Percentiles rank a stretch among this genome's conserved stretches.
Conservation (phyloP, 805 yeast species). For the Candida chauliodis region DNA sequence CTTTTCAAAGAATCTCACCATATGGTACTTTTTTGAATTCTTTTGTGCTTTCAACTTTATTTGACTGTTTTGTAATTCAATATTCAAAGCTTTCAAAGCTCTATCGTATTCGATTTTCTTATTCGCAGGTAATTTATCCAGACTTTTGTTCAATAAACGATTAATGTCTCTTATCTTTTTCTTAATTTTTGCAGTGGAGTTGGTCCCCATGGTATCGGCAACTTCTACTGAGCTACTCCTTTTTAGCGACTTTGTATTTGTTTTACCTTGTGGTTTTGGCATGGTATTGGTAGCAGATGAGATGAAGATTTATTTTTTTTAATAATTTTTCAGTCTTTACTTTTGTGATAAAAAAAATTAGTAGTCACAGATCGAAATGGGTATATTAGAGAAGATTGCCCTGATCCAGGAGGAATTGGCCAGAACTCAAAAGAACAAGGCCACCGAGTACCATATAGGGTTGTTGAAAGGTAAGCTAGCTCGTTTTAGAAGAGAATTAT, state of each 20-base stretch:
- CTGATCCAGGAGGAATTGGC: constrained; percentile 92
- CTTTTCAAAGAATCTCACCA: constrained; percentile 88
- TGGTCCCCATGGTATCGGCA: constrained; percentile 29
- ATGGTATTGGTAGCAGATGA: constrained; percentile 8
- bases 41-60: constrained; percentile 44
- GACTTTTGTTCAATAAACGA: constrained; percentile 51
- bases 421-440: constrained; percentile 94
- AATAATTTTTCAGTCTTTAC: neutral
- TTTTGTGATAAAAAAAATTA: too few species aligned
- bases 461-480: constrained; percentile 93
- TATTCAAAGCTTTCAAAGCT: constrained; percentile 60
- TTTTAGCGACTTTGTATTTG: constrained; percentile 13
- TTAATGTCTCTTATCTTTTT: constrained; percentile 86
- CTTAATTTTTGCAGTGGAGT: constrained; percentile 53
- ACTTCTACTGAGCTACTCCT: constrained; percentile 22
- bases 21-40: constrained; percentile 74
- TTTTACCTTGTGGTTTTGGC: too few species aligned
- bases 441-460: constrained; percentile 96
- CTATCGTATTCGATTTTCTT: constrained; percentile 70
- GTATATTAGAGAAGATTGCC: constrained; percentile 63
- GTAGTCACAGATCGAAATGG: constrained; percentile 22
- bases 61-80: constrained; percentile 53
- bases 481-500: constrained; percentile 80
- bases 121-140: constrained; percentile 61
- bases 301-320: constrained; percentile 2